Percentiles rank a stretch among this genome's conserved stretches.
Evolutionary conservation across 2,329 filamentous ascomycete species (phyloP).

Genomic region (Xylariaceae sp.): DNA sequence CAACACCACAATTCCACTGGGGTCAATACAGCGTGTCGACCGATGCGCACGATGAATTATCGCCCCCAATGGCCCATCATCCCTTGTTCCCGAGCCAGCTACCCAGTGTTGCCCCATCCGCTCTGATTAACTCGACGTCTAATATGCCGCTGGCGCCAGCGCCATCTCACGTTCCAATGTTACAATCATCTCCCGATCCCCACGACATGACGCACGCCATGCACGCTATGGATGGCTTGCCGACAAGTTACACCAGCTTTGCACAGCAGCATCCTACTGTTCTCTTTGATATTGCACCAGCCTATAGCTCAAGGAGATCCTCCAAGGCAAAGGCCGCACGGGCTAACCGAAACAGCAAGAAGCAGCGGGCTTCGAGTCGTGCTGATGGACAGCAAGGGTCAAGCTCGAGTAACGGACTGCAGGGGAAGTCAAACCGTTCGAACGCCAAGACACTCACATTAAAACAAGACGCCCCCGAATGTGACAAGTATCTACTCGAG

Average conservation of each 20-base stretch:
- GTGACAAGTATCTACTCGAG: conserved; percentile 46
- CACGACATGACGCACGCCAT: background rate
- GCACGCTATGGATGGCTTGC: background rate
- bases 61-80: conserved; percentile 23
- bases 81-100: conserved; percentile 13
- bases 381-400: conserved; percentile 4
- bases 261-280: background rate
- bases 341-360: conserved; percentile 9
- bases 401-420: background rate
- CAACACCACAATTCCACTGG: conserved; percentile 30
- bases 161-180: conserved; percentile 16
- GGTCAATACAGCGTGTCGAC: conserved; percentile 33
- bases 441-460: conserved; percentile 29
- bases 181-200: conserved; percentile 12
- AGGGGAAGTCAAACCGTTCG: background rate
- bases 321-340: background rate
- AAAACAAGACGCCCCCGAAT: conserved; percentile 40
- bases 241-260: background rate
- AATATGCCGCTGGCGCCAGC: conserved; percentile 18
- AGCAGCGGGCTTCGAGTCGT: conserved; percentile 10
- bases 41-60: conserved; percentile 23
- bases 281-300: conserved; percentile 7
- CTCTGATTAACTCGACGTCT: conserved; percentile 15
- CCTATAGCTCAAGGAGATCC: conserved; percentile 14
- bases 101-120: conserved; percentile 18